Conservation (phyloP, 257 asterid genomes). For the Fraxinus quadrangulata region DNA sequence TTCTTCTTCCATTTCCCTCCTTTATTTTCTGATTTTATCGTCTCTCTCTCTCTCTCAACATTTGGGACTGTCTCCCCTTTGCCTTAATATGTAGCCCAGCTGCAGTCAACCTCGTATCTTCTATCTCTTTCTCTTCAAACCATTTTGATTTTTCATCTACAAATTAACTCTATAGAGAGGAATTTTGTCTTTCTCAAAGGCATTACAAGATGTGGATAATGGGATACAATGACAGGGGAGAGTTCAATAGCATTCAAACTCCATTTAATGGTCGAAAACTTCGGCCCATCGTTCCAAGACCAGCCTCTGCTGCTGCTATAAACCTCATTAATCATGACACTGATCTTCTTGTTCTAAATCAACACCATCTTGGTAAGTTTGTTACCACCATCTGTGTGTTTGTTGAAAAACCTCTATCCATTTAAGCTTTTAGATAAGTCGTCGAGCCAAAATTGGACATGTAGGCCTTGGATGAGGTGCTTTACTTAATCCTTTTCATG, state of each 20-base stretch:
- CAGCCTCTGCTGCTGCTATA: conserved; percentile 30
- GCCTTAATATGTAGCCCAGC: not conserved
- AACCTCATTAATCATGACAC: conserved; percentile 47
- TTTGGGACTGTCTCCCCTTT: conserved; percentile 11
- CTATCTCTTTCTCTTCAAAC: conserved; percentile 40
- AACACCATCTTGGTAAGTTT: conserved; percentile 65
- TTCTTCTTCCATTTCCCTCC: conserved; percentile 7
- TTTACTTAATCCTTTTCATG: not conserved
- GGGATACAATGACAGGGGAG: conserved; percentile 78
- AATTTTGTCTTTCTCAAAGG: no score
- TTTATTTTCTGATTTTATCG: not conserved
- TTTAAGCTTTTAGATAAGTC: not conserved
- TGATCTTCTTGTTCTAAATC: conserved; percentile 67
- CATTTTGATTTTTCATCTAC: conserved; percentile 25
- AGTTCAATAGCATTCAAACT: conserved; percentile 50
- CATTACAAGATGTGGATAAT: conserved; percentile 81
- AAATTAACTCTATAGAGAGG: no score
- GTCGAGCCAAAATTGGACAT: not conserved
- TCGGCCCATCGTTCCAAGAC: conserved; percentile 67
- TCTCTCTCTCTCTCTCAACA: not conserved
- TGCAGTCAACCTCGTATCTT: conserved; percentile 50
- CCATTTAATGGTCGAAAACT: conserved; percentile 57
- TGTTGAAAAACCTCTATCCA: not conserved
- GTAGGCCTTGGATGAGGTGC: no score
- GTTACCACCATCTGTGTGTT: not conserved